phyloP scores from a whole-genome alignment of 257 asterid species.

The Thymus quinquecostatus region DNA sequence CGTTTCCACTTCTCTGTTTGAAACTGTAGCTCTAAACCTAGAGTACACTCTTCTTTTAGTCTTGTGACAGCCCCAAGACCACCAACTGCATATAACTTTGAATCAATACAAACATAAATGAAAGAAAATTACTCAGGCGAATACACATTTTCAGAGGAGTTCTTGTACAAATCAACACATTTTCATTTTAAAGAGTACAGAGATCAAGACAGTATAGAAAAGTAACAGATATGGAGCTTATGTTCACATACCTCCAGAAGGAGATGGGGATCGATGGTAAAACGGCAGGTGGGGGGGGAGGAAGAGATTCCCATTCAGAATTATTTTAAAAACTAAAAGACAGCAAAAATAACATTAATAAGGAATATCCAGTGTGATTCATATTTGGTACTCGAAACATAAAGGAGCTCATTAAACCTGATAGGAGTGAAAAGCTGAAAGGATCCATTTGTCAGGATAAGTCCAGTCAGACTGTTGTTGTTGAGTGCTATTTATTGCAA shows the following conservation, averaged over 20 bases:
- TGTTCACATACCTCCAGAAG: constrained; percentile 45
- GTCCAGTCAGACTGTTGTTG: too few relatives aligned
- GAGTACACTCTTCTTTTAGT: constrained; percentile 84
- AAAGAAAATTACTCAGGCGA: too few relatives aligned
- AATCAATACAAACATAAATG: too few relatives aligned
- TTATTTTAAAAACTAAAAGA: constrained; percentile 46
- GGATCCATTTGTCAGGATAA: constrained; percentile 34
- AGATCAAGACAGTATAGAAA: too few relatives aligned
- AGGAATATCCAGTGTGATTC: too few relatives aligned
- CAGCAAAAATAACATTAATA: too few relatives aligned
- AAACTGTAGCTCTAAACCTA: constrained; percentile 58
- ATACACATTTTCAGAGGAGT: too few relatives aligned
- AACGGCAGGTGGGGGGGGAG: constrained; percentile 69
- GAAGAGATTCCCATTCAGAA: constrained; percentile 42
- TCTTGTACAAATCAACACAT: neutral
- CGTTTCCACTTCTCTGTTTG: too few relatives aligned
- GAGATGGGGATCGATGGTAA: constrained; percentile 51
- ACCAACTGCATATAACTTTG: constrained; percentile 51
- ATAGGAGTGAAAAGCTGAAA: too few relatives aligned
- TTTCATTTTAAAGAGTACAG: neutral
- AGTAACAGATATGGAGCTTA: neutral
- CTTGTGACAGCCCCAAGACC: constrained; percentile 84
- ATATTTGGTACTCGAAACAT: too few relatives aligned
- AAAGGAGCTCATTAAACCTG: too few relatives aligned
- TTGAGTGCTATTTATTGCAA: too few relatives aligned